A percentile compares a stretch with the other conserved stretches of the same genome.
Conservation (phyloP, 208 protist genomes). For the Leishmania martiniquensis region DNA sequence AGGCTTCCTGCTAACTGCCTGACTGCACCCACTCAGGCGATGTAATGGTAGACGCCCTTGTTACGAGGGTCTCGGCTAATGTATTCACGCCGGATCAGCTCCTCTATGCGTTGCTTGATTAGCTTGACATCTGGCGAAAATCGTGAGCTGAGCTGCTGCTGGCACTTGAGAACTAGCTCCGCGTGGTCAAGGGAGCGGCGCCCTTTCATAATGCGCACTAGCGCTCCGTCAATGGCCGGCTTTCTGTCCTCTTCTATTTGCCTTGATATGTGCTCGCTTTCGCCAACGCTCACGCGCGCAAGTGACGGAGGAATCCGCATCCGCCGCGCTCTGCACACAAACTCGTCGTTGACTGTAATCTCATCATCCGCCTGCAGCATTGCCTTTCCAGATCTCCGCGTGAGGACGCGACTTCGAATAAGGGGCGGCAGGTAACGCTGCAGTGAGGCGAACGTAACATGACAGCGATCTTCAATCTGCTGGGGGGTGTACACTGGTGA, state of each 20-base stretch:
- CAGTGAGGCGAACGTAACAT: constrained; percentile 22
- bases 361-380: constrained; percentile 40
- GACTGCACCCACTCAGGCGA: constrained; percentile 44
- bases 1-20: neutral
- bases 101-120: constrained; percentile 89
- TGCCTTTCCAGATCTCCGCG: constrained; percentile 29
- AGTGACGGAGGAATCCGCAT: constrained; percentile 56
- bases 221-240: constrained; percentile 77
- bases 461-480: constrained; percentile 23
- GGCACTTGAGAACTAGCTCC: constrained; percentile 75
- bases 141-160: constrained; percentile 55
- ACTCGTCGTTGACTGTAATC: constrained; percentile 68
- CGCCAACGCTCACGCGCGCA: constrained; percentile 38
- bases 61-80: constrained; percentile 73
- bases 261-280: constrained; percentile 48
- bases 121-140: constrained; percentile 77
- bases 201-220: constrained; percentile 90
- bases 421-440: constrained; percentile 33
- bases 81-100: constrained; percentile 82
- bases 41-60: constrained; percentile 68
- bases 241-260: constrained; percentile 76
- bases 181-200: constrained; percentile 66
- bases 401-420: constrained; percentile 27
- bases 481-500: constrained; percentile 33
- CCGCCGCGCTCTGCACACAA: constrained; percentile 53